A percentile compares a stretch with the other conserved stretches of the same genome.
Conservation (phyloP, 768 basidiomycete species). For the Lanmaoa pseudosensibilis region DNA sequence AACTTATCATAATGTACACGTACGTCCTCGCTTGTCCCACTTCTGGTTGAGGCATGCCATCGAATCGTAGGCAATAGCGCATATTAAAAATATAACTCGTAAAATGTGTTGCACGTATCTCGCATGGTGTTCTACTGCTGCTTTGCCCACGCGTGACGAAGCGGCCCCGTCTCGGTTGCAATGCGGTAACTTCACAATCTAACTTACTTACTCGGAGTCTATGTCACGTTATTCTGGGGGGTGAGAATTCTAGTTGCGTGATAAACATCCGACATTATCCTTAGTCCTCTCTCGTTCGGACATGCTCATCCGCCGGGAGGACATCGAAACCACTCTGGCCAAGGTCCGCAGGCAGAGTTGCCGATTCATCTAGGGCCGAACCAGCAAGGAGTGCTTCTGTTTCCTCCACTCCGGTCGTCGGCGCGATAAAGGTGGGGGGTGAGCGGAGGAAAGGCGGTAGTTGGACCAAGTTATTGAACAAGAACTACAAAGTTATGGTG, state of each 20-base stretch:
- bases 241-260: neutral
- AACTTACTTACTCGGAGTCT: neutral
- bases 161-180: slow-evolving; percentile 20
- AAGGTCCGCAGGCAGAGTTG: slow-evolving; percentile 75
- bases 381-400: slow-evolving; percentile 47
- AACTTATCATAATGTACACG: neutral
- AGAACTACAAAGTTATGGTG: slow-evolving; percentile 51
- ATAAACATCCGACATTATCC: neutral
- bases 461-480: slow-evolving; percentile 83
- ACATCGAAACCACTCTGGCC: slow-evolving; percentile 87
- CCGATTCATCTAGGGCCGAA: slow-evolving; percentile 69
- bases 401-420: slow-evolving; percentile 53
- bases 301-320: slow-evolving; percentile 49
- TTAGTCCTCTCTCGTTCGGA: slow-evolving; percentile 22
- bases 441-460: slow-evolving; percentile 61
- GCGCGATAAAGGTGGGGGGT: slow-evolving; percentile 30
- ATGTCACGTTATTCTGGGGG: neutral
- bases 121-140: neutral
- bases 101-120: neutral
- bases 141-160: neutral
- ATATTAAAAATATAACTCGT: neutral
- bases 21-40: slow-evolving; percentile 5
- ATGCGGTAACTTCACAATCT: neutral
- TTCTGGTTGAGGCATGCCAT: neutral
- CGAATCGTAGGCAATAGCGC: neutral